A percentile compares a stretch with the other conserved stretches of the same genome.
Conservation (phyloP, 1,284 basidiomycete species). For the Cystobasidium sp. region DNA sequence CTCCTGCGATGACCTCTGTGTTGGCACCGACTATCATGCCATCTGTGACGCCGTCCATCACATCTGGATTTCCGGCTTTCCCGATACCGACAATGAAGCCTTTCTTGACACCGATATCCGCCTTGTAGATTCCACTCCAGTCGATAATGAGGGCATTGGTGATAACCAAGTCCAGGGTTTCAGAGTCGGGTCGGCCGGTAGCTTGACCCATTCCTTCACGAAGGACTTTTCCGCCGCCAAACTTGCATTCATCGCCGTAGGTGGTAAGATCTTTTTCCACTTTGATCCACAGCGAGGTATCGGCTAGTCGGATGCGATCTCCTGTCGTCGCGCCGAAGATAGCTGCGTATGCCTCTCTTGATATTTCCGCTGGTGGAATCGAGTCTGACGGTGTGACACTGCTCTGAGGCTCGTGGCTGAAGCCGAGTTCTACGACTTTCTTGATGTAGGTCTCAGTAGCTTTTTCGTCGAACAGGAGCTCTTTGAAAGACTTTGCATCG, state of each 20-base stretch:
- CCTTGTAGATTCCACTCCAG: slow-evolving; percentile 95
- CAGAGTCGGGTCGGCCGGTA: slow-evolving; percentile 69
- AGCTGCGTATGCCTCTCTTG: slow-evolving; percentile 66
- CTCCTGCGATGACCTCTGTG: slow-evolving; percentile 93
- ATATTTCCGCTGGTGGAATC: slow-evolving; percentile 37
- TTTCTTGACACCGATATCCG: slow-evolving; percentile 92
- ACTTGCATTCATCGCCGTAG: slow-evolving; percentile 95
- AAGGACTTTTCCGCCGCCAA: slow-evolving; percentile 91
- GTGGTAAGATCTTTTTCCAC: slow-evolving; percentile 84
- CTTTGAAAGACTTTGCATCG: slow-evolving; percentile 15
- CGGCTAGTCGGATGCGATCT: slow-evolving; percentile 84
- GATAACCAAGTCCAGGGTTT: slow-evolving; percentile 87
- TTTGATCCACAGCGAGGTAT: slow-evolving; percentile 89
- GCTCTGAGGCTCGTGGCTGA: slow-evolving; percentile 56
- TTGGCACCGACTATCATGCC: slow-evolving; percentile 80
- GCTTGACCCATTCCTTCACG: slow-evolving; percentile 98
- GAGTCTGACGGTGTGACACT: slow-evolving; percentile 15
- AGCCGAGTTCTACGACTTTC: slow-evolving; percentile 51
- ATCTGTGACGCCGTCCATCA: slow-evolving; percentile 80
- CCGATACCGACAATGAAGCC: slow-evolving; percentile 87
- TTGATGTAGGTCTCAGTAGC: not conserved
- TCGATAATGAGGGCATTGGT: slow-evolving; percentile 94
- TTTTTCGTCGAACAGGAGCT: not conserved
- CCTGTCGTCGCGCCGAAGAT: slow-evolving; percentile 96
- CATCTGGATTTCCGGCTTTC: slow-evolving; percentile 95